Evolutionary conservation across 768 basidiomycete species (phyloP), one percentile per base, ranked within the genome.

Genomic region (Imleria badia): DNA sequence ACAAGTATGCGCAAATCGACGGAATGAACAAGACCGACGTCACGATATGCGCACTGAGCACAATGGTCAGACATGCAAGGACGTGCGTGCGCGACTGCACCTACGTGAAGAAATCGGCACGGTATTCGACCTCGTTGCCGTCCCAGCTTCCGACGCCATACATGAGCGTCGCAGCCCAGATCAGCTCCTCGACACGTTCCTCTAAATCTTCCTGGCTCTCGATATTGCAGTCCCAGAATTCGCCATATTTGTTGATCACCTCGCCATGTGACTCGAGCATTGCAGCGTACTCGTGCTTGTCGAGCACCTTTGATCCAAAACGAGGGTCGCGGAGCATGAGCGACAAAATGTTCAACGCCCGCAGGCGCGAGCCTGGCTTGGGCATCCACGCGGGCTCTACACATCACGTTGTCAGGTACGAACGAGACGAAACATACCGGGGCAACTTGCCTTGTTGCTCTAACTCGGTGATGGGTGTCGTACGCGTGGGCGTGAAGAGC

Each of bases 71-170:
- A 48, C 9, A 29, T 11, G 23, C 9, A 8, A 15, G 31, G n/a
- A 35, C 22, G 22, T 10, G 17, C 29, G 29, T 34, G 23, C 22
- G 9, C n/a, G 11, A 19, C 20, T 59, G 48, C 12, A 75, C 85
- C 59, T 58, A 88, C 85, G 74, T 64, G 75, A 84, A 82, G 70
- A 90, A 88, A 60, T 89, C 85, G 1, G 83, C 83, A 44, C 78
- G 78, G 71, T 85, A 86, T 48, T 67, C 61, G 9, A 34, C 55
- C 29, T 59, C 59, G 22, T 53, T 51, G 35, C 62, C 64, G 5
- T 73, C 70, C 76, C 80, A 85, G 31, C 82, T 85, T 34, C 77
- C 78, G 23, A 86, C 72, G 0, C 79, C 85, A 58, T 84, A 90
- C 50, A 87, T 75, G n/a, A 87, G 62, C 0, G 71, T 72, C 47